Percentiles rank a stretch among this genome's conserved stretches.
Conservation (phyloP, 768 basidiomycete genomes). For the Neoboletus subvelutipes region DNA sequence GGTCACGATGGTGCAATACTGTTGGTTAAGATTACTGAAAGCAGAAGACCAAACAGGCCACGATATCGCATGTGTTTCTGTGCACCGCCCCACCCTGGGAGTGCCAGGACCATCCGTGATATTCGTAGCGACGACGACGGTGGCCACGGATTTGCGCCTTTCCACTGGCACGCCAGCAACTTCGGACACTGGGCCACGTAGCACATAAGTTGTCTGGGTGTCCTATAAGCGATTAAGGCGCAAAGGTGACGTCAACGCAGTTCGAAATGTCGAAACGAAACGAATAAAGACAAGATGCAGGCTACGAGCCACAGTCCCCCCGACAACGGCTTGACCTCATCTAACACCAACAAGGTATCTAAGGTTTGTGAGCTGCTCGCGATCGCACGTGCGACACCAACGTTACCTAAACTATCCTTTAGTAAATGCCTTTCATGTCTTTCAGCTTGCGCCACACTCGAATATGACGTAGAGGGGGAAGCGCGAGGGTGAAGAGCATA, state of each 20-base stretch:
- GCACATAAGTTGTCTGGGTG: neutral
- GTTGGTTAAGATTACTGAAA: neutral
- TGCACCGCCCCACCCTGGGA: neutral
- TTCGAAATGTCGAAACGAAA: constrained; percentile 2
- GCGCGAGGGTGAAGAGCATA: constrained; percentile 7
- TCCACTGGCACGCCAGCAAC: neutral
- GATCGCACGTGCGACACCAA: neutral
- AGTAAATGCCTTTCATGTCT: neutral
- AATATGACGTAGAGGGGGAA: constrained; percentile 10
- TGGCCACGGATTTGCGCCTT: neutral
- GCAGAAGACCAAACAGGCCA: neutral
- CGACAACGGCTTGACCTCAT: neutral
- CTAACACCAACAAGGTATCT: neutral
- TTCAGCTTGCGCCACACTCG: neutral
- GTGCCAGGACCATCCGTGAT: neutral
- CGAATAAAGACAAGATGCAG: neutral
- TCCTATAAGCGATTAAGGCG: neutral
- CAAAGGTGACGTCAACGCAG: neutral
- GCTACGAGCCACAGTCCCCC: neutral
- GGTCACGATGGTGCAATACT: neutral
- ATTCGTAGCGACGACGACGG: neutral
- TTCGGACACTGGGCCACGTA: neutral
- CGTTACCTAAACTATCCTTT: neutral
- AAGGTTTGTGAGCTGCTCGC: neutral
- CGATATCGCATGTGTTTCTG: neutral